Evolutionary conservation across 352 stramenopile species (phyloP).

Genomic region (Phytophthora agathidicida): DNA sequence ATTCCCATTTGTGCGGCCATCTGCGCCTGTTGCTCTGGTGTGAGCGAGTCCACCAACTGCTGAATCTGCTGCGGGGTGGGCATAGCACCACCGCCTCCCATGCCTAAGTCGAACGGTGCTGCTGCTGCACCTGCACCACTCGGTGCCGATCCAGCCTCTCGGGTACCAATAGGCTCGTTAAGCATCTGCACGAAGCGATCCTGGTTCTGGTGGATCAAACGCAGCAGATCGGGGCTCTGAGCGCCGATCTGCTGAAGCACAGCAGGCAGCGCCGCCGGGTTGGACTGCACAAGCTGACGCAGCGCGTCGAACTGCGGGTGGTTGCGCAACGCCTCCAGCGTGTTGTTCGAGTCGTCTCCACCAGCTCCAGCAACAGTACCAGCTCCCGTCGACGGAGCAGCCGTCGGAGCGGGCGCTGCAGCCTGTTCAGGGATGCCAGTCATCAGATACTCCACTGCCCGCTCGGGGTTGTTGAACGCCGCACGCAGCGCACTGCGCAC

Average conservation of each 20-base stretch:
- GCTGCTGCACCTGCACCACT: constrained; percentile 38
- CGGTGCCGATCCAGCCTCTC: constrained; percentile 38
- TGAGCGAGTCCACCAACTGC: constrained; percentile 79
- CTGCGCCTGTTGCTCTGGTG: constrained; percentile 75
- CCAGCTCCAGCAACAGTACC: constrained; percentile 1
- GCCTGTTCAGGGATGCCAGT: constrained; percentile 79
- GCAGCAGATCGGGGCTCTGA: constrained; percentile 84
- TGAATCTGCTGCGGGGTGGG: constrained; percentile 86
- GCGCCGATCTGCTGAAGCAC: constrained; percentile 88
- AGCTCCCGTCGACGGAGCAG: constrained; percentile 14
- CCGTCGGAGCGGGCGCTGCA: constrained; percentile 31
- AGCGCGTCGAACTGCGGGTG: constrained; percentile 87
- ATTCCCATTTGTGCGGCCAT: constrained; percentile 90
- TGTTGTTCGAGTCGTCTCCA: constrained; percentile 36
- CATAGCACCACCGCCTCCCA: constrained; percentile 57
- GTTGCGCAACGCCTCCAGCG: constrained; percentile 81
- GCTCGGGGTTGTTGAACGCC: constrained; percentile 88
- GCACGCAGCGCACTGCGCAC: constrained; percentile 75
- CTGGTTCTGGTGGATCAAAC: constrained; percentile 88
- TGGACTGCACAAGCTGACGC: constrained; percentile 83
- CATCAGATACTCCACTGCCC: constrained; percentile 91
- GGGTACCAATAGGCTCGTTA: constrained; percentile 82
- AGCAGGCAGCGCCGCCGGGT: constrained; percentile 75
- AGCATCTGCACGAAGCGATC: constrained; percentile 89
- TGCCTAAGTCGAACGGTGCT: constrained; percentile 55